These are phyloP conservation scores for Boletellus emodensis DNA, from an alignment of 768 basidiomycete genomes.

Conservation along the genomic window DNA sequence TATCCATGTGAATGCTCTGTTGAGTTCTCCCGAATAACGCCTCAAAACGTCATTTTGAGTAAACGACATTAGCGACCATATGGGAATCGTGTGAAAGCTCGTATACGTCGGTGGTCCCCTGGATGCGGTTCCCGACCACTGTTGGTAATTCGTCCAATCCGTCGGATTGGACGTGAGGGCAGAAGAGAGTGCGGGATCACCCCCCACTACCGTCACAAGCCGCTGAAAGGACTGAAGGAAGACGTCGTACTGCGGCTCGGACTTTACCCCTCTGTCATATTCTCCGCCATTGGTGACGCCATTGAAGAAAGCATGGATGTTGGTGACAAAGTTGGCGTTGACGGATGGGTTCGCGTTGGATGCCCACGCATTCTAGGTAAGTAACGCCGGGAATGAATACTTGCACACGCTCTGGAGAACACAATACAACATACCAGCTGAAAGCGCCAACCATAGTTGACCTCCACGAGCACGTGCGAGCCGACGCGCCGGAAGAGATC, in stretches of 20 bases:
- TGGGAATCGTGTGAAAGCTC: no score
- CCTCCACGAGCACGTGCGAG: not conserved
- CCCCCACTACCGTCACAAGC: not conserved
- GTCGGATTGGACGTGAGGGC: not conserved
- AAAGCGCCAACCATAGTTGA: not conserved
- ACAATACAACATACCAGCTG: not conserved
- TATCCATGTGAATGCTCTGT: no score
- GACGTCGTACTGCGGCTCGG: not conserved
- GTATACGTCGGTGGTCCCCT: no score
- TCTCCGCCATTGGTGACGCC: not conserved
- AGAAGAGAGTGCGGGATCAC: not conserved
- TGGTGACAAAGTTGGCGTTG: not conserved
- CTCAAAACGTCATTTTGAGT: no score
- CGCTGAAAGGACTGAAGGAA: not conserved
- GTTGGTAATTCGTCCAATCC: not conserved
- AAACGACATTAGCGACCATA: no score
- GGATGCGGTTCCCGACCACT: no score
- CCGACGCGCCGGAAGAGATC: no score
- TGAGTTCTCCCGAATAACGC: no score
- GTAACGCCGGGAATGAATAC: not conserved
- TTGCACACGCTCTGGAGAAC: not conserved
- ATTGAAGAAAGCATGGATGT: not conserved
- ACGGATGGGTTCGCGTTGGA: not conserved
- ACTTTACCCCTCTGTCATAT: no score
- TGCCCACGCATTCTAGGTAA: not conserved